phyloP scores from a whole-genome alignment of 2,329 filamentous ascomycete genomes.

The Orbilia ellipsospora region DNA sequence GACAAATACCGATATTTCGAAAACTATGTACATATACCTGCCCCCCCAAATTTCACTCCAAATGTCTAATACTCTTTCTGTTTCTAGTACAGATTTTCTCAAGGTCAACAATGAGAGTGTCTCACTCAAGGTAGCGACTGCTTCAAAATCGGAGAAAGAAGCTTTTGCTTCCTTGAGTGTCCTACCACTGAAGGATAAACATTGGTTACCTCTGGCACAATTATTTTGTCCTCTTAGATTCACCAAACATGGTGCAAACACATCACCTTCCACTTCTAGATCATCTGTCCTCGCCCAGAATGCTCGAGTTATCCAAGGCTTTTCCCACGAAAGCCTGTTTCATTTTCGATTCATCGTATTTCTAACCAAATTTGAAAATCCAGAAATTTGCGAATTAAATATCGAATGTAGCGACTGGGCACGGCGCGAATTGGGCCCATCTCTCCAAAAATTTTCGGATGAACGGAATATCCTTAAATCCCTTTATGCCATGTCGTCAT shows the following conservation, averaged over 20 bases:
- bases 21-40: background rate
- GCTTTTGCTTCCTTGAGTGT: background rate
- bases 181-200: background rate
- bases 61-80: constrained; percentile 6
- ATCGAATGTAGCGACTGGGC: constrained; percentile 47
- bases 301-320: constrained; percentile 19
- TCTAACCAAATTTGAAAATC: constrained; percentile 2
- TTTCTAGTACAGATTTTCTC: constrained; percentile 21
- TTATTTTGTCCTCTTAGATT: constrained; percentile 24
- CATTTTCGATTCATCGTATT: constrained; percentile 31
- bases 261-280: background rate
- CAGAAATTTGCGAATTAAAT: constrained; percentile 13
- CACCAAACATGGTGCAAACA: constrained; percentile 3
- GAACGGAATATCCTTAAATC: constrained; percentile 36
- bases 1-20: constrained; percentile 8
- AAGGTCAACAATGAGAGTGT: constrained; percentile 21
- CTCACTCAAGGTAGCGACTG: background rate
- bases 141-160: background rate
- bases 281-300: background rate
- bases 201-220: constrained; percentile 7
- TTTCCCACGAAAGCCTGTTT: constrained; percentile 36
- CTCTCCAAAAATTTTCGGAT: constrained; percentile 17
- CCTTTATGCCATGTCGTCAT: constrained; percentile 39
- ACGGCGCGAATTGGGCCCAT: constrained; percentile 16
- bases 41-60: background rate